Evolutionary conservation across 78 protist genomes (phyloP), one percentile per base, ranked within the genome.

Genomic region (Trichosphaerium sp.): DNA sequence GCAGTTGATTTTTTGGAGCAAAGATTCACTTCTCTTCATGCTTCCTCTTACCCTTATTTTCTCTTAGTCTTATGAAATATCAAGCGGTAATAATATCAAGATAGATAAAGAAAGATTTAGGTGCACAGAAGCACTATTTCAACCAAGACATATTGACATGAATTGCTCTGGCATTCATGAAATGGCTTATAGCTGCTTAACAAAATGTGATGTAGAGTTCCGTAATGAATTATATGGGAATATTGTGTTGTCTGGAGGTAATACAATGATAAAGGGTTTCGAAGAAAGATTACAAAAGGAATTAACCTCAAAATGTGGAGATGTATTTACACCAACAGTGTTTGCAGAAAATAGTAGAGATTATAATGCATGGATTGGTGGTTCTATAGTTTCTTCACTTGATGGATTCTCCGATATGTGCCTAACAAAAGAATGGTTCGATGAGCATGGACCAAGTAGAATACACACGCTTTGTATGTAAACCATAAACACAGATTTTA

Each of bases 301-400:
- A 65, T 29, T 80, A 23, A 4, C 73, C 59, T 57, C 65, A 74
- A 70, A 61, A 60, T n/a, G n/a, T n/a, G n/a, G n/a, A n/a, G n/a
- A n/a, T n/a, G n/a, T n/a, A n/a, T n/a, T n/a, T n/a, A n/a, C n/a
- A n/a, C 34, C 74, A 61, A 70, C 59, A 43, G 41, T 78, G 61
- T 37, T 66, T 56, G 84, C 90, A n/a, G 80, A 18, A 18, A 18
- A 31, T 7, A 78, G 71, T 8, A 26, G 89, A n/a, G 71, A 74
- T 57, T 70, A 70, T 58, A 8, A 68, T 25, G 83, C 73, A 18
- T 83, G 83, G 88, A 65, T 75, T 12, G 88, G 89, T 23, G 89
- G 85, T 1, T 77, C 89, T 7, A 75, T 84, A 58, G 54, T 84
- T 10, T 23, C 89, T 23, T 65, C 77, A 5, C 82, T 84, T 14